Percentiles rank a stretch among this genome's conserved stretches.
phyloP scores from a whole-genome alignment of 208 protist species.

The Leishmania arabica region DNA sequence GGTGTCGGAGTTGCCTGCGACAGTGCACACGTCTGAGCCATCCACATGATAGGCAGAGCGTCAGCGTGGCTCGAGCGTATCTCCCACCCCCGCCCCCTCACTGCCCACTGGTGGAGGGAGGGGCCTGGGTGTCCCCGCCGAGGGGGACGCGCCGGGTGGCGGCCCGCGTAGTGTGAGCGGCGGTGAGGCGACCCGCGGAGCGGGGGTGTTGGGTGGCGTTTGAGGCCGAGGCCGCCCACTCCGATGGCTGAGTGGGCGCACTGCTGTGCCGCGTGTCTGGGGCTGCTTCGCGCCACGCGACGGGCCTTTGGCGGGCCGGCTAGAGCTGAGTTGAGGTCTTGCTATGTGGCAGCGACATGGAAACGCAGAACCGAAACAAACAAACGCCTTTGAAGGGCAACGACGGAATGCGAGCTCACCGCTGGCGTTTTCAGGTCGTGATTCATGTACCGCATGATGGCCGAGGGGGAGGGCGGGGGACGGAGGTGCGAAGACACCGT shows the following conservation, averaged over 20 bases:
- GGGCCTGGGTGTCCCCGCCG: not conserved
- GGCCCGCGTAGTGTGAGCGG: not conserved
- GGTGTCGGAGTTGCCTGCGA: not conserved
- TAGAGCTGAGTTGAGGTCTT: not conserved
- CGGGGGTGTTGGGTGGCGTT: not conserved
- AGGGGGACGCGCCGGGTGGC: not conserved
- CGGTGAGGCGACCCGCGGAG: not conserved
- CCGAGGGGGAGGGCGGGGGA: too few relatives aligned
- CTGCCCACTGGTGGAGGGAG: not conserved
- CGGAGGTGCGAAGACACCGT: too few relatives aligned
- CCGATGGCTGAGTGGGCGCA: not conserved
- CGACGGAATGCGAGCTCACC: not conserved
- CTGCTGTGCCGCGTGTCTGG: not conserved
- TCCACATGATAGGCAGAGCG: not conserved
- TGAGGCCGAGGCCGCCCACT: not conserved
- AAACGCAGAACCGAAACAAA: not conserved
- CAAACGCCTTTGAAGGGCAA: not conserved
- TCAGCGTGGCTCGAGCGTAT: not conserved
- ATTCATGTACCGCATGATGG: not conserved
- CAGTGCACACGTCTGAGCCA: not conserved
- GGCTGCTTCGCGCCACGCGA: not conserved
- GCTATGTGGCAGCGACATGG: not conserved
- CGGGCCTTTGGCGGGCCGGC: not conserved
- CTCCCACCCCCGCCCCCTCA: not conserved
- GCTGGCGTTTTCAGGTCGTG: not conserved